phyloP scores from a whole-genome alignment of 1,284 basidiomycete genomes.

The Naganishia sp. region DNA sequence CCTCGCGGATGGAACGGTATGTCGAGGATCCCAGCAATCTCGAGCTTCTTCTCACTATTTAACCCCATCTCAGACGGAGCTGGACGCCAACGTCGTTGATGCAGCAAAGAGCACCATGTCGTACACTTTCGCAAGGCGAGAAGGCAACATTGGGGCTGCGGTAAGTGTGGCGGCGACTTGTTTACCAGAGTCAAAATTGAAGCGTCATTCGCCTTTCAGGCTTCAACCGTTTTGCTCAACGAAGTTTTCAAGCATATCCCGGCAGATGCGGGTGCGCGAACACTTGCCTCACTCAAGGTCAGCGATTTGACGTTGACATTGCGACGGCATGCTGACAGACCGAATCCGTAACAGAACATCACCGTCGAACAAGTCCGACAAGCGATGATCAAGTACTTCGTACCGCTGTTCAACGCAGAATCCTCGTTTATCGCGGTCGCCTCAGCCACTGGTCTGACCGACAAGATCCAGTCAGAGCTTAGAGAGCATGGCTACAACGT shows the following conservation, averaged over 20 bases:
- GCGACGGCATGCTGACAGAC: background rate
- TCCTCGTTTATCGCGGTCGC: conserved; percentile 80
- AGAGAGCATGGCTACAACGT: conserved; percentile 73
- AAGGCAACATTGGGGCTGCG: conserved; percentile 80
- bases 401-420: conserved; percentile 80
- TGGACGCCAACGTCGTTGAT: conserved; percentile 82
- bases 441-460: conserved; percentile 75
- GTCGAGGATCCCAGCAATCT: conserved; percentile 44
- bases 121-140: conserved; percentile 74
- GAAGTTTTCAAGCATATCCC: conserved; percentile 79
- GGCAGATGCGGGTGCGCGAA: conserved; percentile 69
- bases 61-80: conserved; percentile 62
- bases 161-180: conserved; percentile 57
- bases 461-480: conserved; percentile 70
- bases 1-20: conserved; percentile 73
- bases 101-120: conserved; percentile 90
- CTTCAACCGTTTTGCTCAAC: conserved; percentile 76
- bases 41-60: background rate
- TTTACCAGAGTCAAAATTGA: conserved; percentile 7
- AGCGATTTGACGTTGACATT: conserved; percentile 20
- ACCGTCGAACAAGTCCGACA: conserved; percentile 73
- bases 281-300: conserved; percentile 70
- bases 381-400: conserved; percentile 72
- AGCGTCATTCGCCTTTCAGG: conserved; percentile 56
- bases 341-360: conserved; percentile 58